Evolutionary conservation across 352 stramenopile genomes (phyloP).

Genomic region (Phytophthora pluvialis): DNA sequence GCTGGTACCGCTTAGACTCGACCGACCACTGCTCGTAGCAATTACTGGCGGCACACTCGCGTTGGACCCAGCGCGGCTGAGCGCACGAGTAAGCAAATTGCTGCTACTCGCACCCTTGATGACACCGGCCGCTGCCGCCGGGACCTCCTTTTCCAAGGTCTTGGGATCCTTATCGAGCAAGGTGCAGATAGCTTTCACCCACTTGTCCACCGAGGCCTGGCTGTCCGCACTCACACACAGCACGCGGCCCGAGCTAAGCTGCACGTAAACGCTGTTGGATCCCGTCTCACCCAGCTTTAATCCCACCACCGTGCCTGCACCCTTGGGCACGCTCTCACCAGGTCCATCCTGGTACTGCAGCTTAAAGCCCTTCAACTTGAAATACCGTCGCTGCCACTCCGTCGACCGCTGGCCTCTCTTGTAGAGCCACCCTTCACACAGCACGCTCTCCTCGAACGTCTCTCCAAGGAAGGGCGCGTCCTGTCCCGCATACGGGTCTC

Average conservation of each 20-base stretch:
- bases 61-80: slow-evolving; percentile 43
- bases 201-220: slow-evolving; percentile 61
- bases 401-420: slow-evolving; percentile 65
- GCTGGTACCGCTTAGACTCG: slow-evolving; percentile 15
- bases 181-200: slow-evolving; percentile 63
- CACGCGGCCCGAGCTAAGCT: slow-evolving; percentile 65
- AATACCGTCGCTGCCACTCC: slow-evolving; percentile 77
- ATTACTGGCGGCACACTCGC: slow-evolving; percentile 21
- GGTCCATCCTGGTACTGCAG: slow-evolving; percentile 74
- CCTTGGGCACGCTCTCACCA: slow-evolving; percentile 61
- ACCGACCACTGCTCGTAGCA: slow-evolving; percentile 12
- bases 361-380: slow-evolving; percentile 65
- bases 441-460: slow-evolving; percentile 51
- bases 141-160: slow-evolving; percentile 30
- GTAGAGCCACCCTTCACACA: slow-evolving; percentile 82
- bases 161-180: slow-evolving; percentile 56
- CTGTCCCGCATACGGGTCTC: slow-evolving; percentile 61
- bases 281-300: slow-evolving; percentile 57
- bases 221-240: slow-evolving; percentile 72
- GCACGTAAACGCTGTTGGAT: slow-evolving; percentile 66
- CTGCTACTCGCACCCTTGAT: slow-evolving; percentile 25
- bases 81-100: slow-evolving; percentile 36
- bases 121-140: neutral
- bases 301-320: slow-evolving; percentile 64
- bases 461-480: slow-evolving; percentile 69